Evolutionary conservation across 306 rosid genomes (phyloP), one percentile per base, ranked within the genome.

Genomic region (Adenanthera pavonina): DNA sequence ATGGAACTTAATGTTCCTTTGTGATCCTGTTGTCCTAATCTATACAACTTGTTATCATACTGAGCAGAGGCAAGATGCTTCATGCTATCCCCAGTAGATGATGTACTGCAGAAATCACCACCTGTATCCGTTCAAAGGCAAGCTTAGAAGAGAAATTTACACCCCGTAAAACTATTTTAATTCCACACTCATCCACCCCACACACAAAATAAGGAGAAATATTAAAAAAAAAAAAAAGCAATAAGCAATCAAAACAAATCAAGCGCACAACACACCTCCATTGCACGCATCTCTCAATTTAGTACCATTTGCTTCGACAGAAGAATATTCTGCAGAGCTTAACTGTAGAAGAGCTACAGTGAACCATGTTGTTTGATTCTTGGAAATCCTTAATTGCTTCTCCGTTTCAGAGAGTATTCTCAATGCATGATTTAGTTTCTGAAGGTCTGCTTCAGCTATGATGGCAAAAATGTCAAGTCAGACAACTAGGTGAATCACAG

Each of bases 341-440:
- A 94, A 84, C 88, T 92, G 98, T 54, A 94, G 81, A 47, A 94
- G 92, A 68, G 98, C 98, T 43, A 84, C 98, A 6, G 92, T 94
- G 74, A 92, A 92, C 98, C 98, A 94, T 11, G 97, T 94, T 8
- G 95, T 78, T 81, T 90, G 97, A 72, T 91, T 94, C 86, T 92
- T 94, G 7, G 98, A 94, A 65, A 90, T 82, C 85, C 94, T 82
- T 59, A 94, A 70, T 79, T 90, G 97, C 81, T 92, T 94, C 86
- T 94, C 94, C 1, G 97, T 78, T 79, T 94, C 98, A 17, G 95
- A 92, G 70, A 92, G 91, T 83, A 91, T 79, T 86, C 84, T 90
- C 80, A 94, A 75, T 5, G 97, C 97, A 74, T 82, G 85, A 73
- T 87, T 89, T 84, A 94, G 86, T 87, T 94, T 94, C 84, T 78